Evolutionary conservation across 257 asterid species (phyloP).

Genomic region (Fraxinus quadrangulata): DNA sequence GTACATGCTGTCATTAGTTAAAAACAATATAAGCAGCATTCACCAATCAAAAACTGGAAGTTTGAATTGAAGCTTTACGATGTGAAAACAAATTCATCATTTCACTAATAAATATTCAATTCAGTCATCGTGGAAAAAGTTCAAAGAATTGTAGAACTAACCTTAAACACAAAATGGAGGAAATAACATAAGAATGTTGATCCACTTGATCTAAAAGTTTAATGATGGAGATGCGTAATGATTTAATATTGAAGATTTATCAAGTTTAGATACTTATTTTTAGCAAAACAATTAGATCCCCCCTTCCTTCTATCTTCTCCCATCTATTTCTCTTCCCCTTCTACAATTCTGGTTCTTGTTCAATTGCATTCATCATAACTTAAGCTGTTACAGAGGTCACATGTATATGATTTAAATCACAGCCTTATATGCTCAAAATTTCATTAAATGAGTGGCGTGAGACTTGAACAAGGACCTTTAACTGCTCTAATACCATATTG

Average conservation of each 20-base stretch:
- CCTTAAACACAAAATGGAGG: background rate
- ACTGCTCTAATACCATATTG: background rate
- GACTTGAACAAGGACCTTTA: background rate
- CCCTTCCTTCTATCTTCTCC: background rate
- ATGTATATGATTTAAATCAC: background rate
- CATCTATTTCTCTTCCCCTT: background rate
- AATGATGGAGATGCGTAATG: background rate
- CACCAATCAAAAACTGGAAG: background rate
- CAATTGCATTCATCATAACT: background rate
- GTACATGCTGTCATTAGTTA: slow-evolving; percentile 44
- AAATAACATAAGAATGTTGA: background rate
- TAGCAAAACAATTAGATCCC: background rate
- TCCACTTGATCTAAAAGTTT: background rate
- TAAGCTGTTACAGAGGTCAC: background rate
- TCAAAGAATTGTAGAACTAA: background rate
- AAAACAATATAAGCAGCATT: slow-evolving; percentile 11
- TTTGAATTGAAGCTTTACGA: background rate
- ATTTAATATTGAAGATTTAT: too few relatives aligned
- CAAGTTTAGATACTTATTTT: background rate
- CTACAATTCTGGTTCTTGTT: background rate
- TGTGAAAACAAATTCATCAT: background rate
- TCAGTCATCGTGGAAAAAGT: background rate
- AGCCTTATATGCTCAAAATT: background rate
- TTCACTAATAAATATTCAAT: background rate
- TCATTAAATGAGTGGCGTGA: background rate